Percentiles rank a stretch among this genome's conserved stretches.
phyloP scores from a whole-genome alignment of 768 basidiomycete genomes.

The Psilocybe tampanensis region DNA sequence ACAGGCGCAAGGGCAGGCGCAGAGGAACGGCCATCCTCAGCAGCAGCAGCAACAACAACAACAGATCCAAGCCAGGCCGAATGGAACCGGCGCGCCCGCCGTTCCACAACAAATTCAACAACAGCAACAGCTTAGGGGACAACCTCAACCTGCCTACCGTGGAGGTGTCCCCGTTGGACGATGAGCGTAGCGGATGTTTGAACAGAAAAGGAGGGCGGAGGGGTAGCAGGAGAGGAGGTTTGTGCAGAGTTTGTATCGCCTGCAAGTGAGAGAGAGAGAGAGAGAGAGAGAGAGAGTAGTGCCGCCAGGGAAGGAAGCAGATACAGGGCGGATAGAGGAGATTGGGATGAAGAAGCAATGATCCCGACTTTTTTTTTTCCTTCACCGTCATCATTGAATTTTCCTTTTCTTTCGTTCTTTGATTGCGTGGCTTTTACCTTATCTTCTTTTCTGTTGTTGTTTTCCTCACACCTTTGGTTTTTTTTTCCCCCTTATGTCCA shows the following conservation, averaged over 20 bases:
- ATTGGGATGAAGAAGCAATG: neutral
- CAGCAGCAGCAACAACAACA: constrained; percentile 5
- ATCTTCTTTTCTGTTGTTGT: no score
- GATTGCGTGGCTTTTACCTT: neutral
- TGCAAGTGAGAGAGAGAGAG: no score
- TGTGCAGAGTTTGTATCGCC: no score
- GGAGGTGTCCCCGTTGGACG: constrained; percentile 39
- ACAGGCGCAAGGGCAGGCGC: constrained; percentile 1
- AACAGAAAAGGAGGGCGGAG: neutral
- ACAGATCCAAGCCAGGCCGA: constrained; percentile 15
- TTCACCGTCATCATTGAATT: neutral
- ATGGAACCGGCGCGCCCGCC: constrained; percentile 7
- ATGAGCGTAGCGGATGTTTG: no score
- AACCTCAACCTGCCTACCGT: constrained; percentile 37
- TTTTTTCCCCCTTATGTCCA: no score
- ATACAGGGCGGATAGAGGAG: constrained; percentile 22
- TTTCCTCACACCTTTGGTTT: no score
- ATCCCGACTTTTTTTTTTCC: neutral
- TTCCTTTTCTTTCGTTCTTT: neutral
- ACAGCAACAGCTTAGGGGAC: constrained; percentile 24
- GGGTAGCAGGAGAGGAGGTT: constrained; percentile 3
- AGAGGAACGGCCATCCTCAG: constrained; percentile 6
- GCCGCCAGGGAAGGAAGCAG: constrained; percentile 25
- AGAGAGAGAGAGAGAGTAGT: neutral
- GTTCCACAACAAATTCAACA: neutral